These are phyloP conservation scores for Venturia pyrina DNA, from an alignment of 2,329 filamentous ascomycete genomes.

Conservation along the genomic window DNA sequence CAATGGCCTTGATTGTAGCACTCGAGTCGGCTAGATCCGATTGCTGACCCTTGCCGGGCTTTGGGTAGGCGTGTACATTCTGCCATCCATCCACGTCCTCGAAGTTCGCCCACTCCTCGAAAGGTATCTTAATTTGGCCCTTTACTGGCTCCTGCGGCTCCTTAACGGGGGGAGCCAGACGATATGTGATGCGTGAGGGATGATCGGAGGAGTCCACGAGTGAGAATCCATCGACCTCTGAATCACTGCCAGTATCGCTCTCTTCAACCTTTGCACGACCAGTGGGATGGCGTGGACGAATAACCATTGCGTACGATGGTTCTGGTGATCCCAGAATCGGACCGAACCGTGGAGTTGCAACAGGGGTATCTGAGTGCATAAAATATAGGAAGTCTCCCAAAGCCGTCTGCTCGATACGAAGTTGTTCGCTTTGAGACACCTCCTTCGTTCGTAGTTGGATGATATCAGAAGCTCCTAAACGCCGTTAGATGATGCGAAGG, in stretches of 20 bases:
- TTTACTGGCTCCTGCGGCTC: not conserved
- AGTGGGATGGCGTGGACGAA: not conserved
- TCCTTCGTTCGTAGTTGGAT: not conserved
- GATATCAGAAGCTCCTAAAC: not conserved
- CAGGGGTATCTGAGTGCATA: not conserved
- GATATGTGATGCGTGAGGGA: not conserved
- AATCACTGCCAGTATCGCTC: conserved; percentile 1
- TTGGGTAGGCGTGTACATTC: not conserved
- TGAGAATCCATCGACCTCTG: conserved; percentile 3
- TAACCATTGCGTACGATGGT: not conserved
- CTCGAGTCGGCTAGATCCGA: not conserved
- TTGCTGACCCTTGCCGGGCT: not conserved
- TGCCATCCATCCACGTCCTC: not conserved
- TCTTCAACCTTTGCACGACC: not conserved
- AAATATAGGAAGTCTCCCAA: conserved; percentile 2
- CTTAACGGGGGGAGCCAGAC: not conserved
- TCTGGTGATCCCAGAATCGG: not conserved
- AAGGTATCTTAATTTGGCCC: not conserved
- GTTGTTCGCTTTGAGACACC: not conserved
- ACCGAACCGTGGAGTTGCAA: not conserved
- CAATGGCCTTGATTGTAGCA: not conserved
- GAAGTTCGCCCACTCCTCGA: not conserved
- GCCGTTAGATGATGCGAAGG: not conserved
- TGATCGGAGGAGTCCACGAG: not conserved
- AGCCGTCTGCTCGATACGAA: not conserved